Percentiles rank a stretch among this genome's conserved stretches.
phyloP scores from a whole-genome alignment of 805 yeast genomes.

The Cyberlindnera bimundalis region DNA sequence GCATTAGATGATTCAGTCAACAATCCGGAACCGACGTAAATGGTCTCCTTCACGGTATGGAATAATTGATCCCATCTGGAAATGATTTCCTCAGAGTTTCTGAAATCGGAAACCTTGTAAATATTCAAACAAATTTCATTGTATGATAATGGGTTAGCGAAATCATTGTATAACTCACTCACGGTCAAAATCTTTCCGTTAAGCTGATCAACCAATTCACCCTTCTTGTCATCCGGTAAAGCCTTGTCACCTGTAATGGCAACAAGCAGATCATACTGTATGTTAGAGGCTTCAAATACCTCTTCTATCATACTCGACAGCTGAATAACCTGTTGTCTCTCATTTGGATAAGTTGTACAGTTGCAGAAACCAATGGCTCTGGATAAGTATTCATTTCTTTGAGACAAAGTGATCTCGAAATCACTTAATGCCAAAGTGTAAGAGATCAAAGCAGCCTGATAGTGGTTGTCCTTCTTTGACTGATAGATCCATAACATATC shows the following conservation, averaged over 20 bases:
- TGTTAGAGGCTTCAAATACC: conserved; percentile 77
- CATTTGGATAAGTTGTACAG: conserved; percentile 72
- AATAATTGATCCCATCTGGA: conserved; percentile 77
- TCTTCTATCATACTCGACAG: conserved; percentile 70
- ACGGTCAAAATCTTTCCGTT: conserved; percentile 65
- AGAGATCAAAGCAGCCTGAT: conserved; percentile 79
- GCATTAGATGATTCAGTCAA: neutral
- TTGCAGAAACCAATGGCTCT: conserved; percentile 92
- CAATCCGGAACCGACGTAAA: conserved; percentile 3
- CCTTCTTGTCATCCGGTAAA: conserved; percentile 45
- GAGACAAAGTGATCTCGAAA: conserved; percentile 61
- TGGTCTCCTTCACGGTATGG: conserved; percentile 30
- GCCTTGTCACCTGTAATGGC: conserved; percentile 51
- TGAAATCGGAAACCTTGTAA: conserved; percentile 80
- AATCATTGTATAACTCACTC: conserved; percentile 79
- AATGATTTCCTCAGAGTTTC: conserved; percentile 77
- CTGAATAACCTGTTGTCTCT: conserved; percentile 72
- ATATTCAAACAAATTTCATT: conserved; percentile 75
- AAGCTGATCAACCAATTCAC: conserved; percentile 49
- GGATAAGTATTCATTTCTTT: conserved; percentile 83
- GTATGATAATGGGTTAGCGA: conserved; percentile 84
- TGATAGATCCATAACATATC: conserved; percentile 86
- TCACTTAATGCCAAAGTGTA: conserved; percentile 71
- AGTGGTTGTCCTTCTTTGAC: conserved; percentile 74
- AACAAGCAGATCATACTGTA: conserved; percentile 55